A percentile compares a stretch with the other conserved stretches of the same genome.
Evolutionary conservation across 257 asterid species (phyloP).

Genomic region (Fraxinus americana): DNA sequence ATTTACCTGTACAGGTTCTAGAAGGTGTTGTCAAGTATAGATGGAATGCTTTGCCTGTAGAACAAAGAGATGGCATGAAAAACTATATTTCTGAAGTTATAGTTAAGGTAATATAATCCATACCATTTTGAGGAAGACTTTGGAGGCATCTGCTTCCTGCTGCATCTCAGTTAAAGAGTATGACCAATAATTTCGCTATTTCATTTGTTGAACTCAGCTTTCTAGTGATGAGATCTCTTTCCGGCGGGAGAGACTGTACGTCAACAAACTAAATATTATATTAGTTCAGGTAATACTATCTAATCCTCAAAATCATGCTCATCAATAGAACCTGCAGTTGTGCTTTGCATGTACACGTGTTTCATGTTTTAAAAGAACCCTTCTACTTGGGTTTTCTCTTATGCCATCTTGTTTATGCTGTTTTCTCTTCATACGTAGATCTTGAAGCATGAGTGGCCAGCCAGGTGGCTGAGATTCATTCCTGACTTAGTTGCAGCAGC

Average conservation of each 20-base stretch:
- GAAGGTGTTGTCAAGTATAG: conserved; percentile 98
- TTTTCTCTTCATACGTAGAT: conserved; percentile 50
- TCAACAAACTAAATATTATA: conserved; percentile 80
- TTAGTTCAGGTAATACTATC: conserved; percentile 80
- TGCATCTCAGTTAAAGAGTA: neutral
- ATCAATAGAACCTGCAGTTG: conserved; percentile 5
- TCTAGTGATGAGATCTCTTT: conserved; percentile 91
- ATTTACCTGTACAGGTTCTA: conserved; percentile 64
- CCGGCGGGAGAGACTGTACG: conserved; percentile 87
- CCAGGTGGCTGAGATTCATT: conserved; percentile 89
- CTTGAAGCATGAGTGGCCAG: conserved; percentile 99
- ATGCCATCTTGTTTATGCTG: neutral
- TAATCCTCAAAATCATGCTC: conserved; percentile 16
- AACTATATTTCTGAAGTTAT: conserved; percentile 97
- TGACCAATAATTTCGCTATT: conserved; percentile 22
- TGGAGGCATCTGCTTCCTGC: conserved; percentile 1
- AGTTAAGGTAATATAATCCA: conserved; percentile 64
- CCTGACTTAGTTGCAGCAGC: conserved; percentile 99
- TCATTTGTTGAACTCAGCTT: conserved; percentile 50
- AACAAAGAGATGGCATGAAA: conserved; percentile 98
- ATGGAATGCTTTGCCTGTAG: conserved; percentile 97
- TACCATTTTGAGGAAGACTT: conserved; percentile 12
- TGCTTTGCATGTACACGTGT: conserved; percentile 5
- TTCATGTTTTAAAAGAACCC: conserved; percentile 10
- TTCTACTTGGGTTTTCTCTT: neutral